Conservation (phyloP, 495 filamentous ascomycete genomes). For the Hyaloscypha hepaticicola region DNA sequence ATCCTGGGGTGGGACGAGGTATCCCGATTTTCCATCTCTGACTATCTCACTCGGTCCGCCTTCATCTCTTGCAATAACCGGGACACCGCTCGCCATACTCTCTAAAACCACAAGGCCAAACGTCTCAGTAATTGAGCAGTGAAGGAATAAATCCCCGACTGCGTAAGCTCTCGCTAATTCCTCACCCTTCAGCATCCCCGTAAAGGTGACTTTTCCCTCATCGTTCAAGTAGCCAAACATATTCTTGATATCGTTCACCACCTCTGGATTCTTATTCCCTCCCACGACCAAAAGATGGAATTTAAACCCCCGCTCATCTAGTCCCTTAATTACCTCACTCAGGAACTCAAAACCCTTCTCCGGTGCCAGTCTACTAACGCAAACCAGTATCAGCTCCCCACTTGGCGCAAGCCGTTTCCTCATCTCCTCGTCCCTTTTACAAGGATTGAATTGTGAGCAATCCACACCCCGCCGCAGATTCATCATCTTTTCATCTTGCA, state of each 20-base stretch:
- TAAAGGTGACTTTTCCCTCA: slow-evolving; percentile 52
- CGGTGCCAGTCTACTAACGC: slow-evolving; percentile 57
- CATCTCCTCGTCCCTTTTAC: slow-evolving; percentile 44
- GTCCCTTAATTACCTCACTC: slow-evolving; percentile 44
- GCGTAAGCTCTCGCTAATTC: slow-evolving; percentile 57
- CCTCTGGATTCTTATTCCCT: slow-evolving; percentile 57
- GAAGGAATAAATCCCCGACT: slow-evolving; percentile 59
- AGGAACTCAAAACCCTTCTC: slow-evolving; percentile 68
- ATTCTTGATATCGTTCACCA: slow-evolving; percentile 52
- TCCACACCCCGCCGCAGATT: slow-evolving; percentile 61
- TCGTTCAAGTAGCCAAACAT: slow-evolving; percentile 47
- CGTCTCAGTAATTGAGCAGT: slow-evolving; percentile 65
- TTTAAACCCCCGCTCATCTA: slow-evolving; percentile 50
- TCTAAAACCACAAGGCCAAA: slow-evolving; percentile 66
- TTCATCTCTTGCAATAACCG: slow-evolving; percentile 61
- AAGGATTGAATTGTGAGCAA: slow-evolving; percentile 53
- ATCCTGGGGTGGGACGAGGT: slow-evolving; percentile 54
- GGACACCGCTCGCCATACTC: slow-evolving; percentile 63
- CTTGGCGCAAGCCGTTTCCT: slow-evolving; percentile 51
- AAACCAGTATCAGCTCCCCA: slow-evolving; percentile 58
- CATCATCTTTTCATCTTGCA: slow-evolving; percentile 49
- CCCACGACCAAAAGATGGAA: slow-evolving; percentile 64
- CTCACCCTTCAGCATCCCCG: slow-evolving; percentile 55
- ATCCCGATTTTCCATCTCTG: slow-evolving; percentile 53
- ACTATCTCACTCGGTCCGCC: slow-evolving; percentile 65